Conservation (phyloP, 1,284 basidiomycete genomes). For the Leccinum brunneo-olivaceum region DNA sequence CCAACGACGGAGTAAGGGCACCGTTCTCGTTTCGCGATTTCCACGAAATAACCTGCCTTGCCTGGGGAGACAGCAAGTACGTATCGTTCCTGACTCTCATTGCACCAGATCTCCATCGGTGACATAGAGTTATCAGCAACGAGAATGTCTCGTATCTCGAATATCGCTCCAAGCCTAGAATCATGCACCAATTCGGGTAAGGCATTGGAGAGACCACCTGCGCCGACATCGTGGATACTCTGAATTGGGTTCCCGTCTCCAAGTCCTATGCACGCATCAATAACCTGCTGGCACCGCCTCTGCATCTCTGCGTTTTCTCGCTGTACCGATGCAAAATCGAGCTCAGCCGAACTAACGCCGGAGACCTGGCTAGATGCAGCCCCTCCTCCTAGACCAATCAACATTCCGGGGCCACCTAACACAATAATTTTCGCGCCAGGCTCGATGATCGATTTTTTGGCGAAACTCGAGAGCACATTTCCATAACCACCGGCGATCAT, state of each 20-base stretch:
- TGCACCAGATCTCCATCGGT: conserved; percentile 99
- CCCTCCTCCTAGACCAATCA: conserved; percentile 95
- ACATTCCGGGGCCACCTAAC: conserved; percentile 93
- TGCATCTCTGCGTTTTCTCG: conserved; percentile 99
- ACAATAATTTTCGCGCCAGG: conserved; percentile 86
- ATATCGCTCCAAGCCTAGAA: conserved; percentile 82
- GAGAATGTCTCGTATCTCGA: conserved; percentile 91
- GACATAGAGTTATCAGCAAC: conserved; percentile 93
- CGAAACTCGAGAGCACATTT: conserved; percentile 80
- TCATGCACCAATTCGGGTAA: conserved; percentile 97
- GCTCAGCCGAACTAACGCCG: conserved; percentile 80
- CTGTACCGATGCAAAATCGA: conserved; percentile 98
- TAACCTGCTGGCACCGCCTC: conserved; percentile 93
- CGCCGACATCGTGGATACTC: conserved; percentile 97
- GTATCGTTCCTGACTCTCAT: conserved; percentile 97
- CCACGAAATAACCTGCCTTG: conserved; percentile 57
- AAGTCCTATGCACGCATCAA: conserved; percentile 80
- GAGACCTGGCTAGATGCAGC: conserved; percentile 92
- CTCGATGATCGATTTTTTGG: conserved; percentile 70
- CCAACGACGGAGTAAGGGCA: conserved; percentile 94
- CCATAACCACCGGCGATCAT: conserved; percentile 99
- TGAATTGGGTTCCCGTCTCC: conserved; percentile 78
- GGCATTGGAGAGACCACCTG: conserved; percentile 94
- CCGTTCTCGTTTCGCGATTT: conserved; percentile 81
- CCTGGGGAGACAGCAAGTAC: conserved; percentile 81